Evolutionary conservation across 2,329 filamentous ascomycete genomes (phyloP).

Genomic region (Teratosphaeria zuluensis): DNA sequence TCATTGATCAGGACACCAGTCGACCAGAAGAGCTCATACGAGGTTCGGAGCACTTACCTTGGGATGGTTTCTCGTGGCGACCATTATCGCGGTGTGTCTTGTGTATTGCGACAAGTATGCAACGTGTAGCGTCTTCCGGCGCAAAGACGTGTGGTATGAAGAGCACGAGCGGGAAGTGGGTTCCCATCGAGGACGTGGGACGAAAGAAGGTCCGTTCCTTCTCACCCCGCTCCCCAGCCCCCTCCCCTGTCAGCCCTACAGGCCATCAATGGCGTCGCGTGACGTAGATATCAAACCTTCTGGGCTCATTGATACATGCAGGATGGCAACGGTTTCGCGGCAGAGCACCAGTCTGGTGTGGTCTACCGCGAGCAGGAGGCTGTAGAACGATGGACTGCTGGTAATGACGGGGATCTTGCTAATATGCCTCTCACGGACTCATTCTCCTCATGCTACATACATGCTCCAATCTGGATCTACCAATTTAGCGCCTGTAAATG

Average conservation of each 20-base stretch:
- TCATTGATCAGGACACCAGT: background rate
- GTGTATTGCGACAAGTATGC: background rate
- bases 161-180: background rate
- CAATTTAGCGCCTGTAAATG: background rate
- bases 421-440: background rate
- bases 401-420: no score
- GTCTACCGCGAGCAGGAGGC: no score
- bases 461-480: background rate
- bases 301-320: background rate
- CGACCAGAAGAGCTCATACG: background rate
- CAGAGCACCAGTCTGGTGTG: no score
- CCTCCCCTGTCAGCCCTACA: background rate
- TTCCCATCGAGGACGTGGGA: no score
- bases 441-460: background rate
- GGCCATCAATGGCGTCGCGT: background rate
- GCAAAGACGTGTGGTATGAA: background rate
- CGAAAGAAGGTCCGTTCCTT: background rate
- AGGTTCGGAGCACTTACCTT: conserved; percentile 14
- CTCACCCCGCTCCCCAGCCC: background rate
- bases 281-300: background rate
- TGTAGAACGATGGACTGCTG: no score
- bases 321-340: background rate
- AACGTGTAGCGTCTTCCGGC: background rate
- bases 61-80: conserved; percentile 48
- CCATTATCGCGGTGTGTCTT: conserved; percentile 33